Conservation (phyloP, 305 asterid genomes). For the Rubia balearica region DNA sequence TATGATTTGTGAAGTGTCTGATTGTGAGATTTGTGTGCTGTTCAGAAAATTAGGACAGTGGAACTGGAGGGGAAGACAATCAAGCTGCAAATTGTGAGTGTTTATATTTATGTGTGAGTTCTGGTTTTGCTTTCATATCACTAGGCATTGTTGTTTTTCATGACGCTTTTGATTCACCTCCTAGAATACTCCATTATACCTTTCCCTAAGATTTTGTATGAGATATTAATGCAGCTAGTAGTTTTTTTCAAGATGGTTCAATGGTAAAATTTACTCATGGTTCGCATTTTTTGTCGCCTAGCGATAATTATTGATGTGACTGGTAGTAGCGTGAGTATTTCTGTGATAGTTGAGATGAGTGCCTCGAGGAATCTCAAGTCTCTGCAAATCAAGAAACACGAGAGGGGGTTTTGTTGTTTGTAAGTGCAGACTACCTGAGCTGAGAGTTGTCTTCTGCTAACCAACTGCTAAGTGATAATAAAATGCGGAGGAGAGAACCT, state of each 20-base stretch:
- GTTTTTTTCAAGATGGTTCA: neutral
- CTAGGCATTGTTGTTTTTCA: neutral
- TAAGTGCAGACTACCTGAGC: neutral
- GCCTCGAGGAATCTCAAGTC: neutral
- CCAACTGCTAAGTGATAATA: neutral
- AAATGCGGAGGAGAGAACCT: neutral
- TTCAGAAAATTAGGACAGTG: conserved; percentile 86
- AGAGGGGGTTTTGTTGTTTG: neutral
- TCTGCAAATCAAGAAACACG: neutral
- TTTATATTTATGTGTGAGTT: neutral
- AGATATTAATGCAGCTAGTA: neutral
- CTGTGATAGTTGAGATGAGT: neutral
- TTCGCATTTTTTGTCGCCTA: neutral
- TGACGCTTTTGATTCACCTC: neutral
- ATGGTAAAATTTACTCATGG: neutral
- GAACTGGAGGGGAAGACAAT: conserved; percentile 88
- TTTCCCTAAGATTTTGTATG: neutral
- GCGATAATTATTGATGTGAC: neutral
- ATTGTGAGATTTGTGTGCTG: conserved; percentile 8
- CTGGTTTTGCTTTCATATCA: neutral
- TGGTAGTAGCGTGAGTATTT: neutral
- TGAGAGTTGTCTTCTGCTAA: neutral
- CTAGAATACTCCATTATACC: neutral
- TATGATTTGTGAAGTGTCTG: neutral
- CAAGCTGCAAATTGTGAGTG: conserved; percentile 90